Conservation (phyloP, 2,329 filamentous ascomycete genomes). For the Cladophialophora yegresii region DNA sequence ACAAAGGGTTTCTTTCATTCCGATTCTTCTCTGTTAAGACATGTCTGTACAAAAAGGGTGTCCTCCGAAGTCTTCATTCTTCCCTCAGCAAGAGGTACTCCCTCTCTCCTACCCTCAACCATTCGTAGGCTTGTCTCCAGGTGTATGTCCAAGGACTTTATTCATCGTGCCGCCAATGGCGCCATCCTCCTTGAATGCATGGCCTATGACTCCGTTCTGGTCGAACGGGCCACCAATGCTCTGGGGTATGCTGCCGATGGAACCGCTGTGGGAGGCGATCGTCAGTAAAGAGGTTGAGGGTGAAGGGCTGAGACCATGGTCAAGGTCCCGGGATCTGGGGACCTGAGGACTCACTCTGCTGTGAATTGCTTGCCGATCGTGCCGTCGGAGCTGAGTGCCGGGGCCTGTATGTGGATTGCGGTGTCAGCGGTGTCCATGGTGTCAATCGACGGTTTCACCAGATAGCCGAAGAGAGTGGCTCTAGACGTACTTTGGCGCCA, state of each 20-base stretch:
- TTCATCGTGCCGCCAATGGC: slow-evolving; percentile 27
- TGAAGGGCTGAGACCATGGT: no score
- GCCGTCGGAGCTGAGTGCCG: slow-evolving; percentile 15
- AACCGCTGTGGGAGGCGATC: background rate
- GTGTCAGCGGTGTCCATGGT: no score
- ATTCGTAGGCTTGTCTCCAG: slow-evolving; percentile 15
- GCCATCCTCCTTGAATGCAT: slow-evolving; percentile 16
- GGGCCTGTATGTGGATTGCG: background rate
- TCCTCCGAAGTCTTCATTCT: background rate
- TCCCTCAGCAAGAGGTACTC: background rate
- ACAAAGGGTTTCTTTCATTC: no score
- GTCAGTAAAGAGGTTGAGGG: background rate
- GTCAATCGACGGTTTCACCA: background rate
- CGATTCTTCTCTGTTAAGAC: no score
- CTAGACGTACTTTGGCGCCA: slow-evolving; percentile 1
- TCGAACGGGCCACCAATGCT: slow-evolving; percentile 23
- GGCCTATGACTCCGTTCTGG: slow-evolving; percentile 17
- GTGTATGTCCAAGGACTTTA: slow-evolving; percentile 17
- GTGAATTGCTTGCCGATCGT: slow-evolving; percentile 26
- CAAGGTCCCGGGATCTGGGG: background rate
- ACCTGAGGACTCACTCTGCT: slow-evolving; percentile 15
- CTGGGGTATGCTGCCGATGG: slow-evolving; percentile 21
- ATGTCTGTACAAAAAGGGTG: background rate
- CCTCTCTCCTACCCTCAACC: background rate
- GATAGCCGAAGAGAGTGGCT: background rate